Percentiles rank a stretch among this genome's conserved stretches.
phyloP scores from a whole-genome alignment of 257 asterid genomes.

The Scutellaria galericulata region DNA sequence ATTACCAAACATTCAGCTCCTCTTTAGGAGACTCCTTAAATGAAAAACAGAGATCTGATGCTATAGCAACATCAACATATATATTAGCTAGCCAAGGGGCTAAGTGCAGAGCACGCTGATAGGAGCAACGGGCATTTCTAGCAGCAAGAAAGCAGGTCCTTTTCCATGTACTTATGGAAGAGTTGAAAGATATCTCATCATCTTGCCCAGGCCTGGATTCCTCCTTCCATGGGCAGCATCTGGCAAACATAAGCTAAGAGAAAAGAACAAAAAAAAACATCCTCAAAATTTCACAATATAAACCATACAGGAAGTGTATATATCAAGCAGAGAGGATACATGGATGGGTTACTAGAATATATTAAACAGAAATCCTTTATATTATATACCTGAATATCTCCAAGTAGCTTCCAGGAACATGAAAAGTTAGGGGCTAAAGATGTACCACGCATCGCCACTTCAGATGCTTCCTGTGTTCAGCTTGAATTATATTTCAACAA shows the following conservation, averaged over 20 bases:
- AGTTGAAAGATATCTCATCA: constrained; percentile 62
- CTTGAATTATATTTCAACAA: constrained; percentile 36
- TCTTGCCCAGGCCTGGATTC: constrained; percentile 44
- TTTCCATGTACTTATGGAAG: constrained; percentile 79
- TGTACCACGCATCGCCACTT: constrained; percentile 59
- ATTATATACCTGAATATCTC: constrained; percentile 85
- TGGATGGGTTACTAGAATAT: constrained; percentile 5
- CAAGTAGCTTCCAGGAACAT: constrained; percentile 91
- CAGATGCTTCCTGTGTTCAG: constrained; percentile 81
- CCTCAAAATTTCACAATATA: constrained; percentile 32
- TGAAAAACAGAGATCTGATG: constrained; percentile 64
- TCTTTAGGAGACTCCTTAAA: constrained; percentile 56
- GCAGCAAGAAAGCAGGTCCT: constrained; percentile 71
- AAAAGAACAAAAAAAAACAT: constrained; percentile 35
- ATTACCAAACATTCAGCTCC: constrained; percentile 60
- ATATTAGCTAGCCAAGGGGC: constrained; percentile 91
- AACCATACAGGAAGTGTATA: constrained; percentile 17
- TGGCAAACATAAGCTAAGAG: constrained; percentile 80
- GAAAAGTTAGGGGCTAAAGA: constrained; percentile 70
- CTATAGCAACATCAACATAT: constrained; percentile 81
- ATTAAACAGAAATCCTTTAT: not conserved
- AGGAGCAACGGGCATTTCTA: constrained; percentile 68
- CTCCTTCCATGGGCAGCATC: constrained; percentile 89
- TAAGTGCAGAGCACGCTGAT: constrained; percentile 92
- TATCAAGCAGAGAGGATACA: constrained; percentile 18